Base-by-base conservation (phyloP, 2,329 filamentous ascomycete species). In the Fusarium circinatum region DNA sequence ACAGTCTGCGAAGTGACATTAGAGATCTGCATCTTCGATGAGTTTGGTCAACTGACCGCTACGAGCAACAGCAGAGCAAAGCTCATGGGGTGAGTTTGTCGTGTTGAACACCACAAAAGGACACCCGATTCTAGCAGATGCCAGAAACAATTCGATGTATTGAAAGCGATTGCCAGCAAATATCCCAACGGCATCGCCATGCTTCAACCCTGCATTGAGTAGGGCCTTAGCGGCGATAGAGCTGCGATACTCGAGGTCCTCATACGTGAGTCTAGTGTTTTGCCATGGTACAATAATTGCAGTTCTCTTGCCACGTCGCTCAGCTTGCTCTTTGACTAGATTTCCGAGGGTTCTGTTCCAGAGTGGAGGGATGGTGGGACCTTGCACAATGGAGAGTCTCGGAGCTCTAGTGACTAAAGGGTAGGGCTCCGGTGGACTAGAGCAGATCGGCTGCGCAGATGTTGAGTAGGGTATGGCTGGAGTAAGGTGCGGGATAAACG, bases 401-500 rank as follows among this genome's bases (percentile, higher is more conserved):
- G n/a, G 13, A 17, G 4, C n/a, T 26, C 4, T 13, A 18, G 28
- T 6, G 30, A 32, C 5, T 32, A 32, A 32, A 13, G 12, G 30
- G 30, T 13, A 32, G 30, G 30, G 30, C 30, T 32, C 5, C 30
- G 30, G 30, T 32, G 30, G 30, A 13, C 30, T 32, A 32, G 30
- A 13, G 5, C 12, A 32, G 30, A 32, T 32, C 30, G 22, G 10
- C 28, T 49, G 28, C 7, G 20, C 8, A 4, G 20, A 6, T 0
- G 47, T 49, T 24, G 47, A 49, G 47, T 32, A 49, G 28, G 15
- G 2, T n/a, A 30, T 32, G 4, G 47, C 5, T 0, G 10, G 6
- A 24, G 10, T n/a, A 5, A n/a, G 28, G n/a, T 11, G 22, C 4
- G 15, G 9, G 22, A 13, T 24, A 1, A 32, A 9, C 0, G 7